phyloP scores from a whole-genome alignment of 257 asterid species.

The Prunella vulgaris region DNA sequence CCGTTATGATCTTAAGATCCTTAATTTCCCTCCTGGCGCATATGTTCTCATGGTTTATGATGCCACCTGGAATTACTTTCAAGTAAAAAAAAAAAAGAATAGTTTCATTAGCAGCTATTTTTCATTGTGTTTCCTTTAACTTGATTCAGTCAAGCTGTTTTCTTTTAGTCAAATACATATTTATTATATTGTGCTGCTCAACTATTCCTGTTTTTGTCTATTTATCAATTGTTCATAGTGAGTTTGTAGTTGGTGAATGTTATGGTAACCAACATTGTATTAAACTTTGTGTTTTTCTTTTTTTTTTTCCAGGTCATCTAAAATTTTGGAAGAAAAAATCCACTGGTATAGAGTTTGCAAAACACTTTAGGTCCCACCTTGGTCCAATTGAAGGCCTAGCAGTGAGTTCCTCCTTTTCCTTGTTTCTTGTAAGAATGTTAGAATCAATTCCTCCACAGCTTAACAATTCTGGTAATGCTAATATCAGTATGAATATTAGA shows the following conservation, averaged over 20 bases:
- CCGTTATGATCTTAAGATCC: not conserved
- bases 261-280: not conserved
- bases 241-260: not conserved
- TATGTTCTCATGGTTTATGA: not conserved
- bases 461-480: not conserved
- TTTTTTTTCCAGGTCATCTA: constrained; percentile 73
- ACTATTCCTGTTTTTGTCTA: too few relatives aligned
- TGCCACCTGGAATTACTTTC: not conserved
- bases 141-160: not conserved
- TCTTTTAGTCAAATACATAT: too few relatives aligned
- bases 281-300: constrained; percentile 8
- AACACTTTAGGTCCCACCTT: constrained; percentile 96
- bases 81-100: not conserved
- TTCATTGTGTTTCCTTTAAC: not conserved
- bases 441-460: not conserved
- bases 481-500: not conserved
- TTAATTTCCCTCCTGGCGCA: not conserved
- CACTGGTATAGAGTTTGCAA: constrained; percentile 86
- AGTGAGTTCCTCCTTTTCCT: constrained; percentile 42
- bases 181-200: too few relatives aligned
- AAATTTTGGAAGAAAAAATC: constrained; percentile 97
- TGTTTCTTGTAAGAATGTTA: not conserved
- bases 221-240: too few relatives aligned
- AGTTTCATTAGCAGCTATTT: not conserved
- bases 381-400: constrained; percentile 98